Conservation (phyloP, 352 stramenopile genomes). For the Globisporangium heterothallicum region DNA sequence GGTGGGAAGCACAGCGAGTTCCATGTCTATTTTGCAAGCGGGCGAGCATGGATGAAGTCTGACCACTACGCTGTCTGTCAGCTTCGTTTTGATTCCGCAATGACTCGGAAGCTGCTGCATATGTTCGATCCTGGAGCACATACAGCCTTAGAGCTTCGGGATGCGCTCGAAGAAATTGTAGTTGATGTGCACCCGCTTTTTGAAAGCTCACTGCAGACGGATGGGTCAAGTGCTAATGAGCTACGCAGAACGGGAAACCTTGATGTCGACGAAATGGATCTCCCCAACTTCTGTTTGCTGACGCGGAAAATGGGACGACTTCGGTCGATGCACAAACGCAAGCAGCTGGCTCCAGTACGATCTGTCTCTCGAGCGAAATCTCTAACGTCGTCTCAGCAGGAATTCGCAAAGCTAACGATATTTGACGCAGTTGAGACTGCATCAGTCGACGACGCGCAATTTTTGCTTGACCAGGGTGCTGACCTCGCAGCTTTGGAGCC, state of each 20-base stretch:
- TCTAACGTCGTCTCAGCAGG: neutral
- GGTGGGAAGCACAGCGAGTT: conserved; percentile 15
- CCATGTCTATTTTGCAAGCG: conserved; percentile 34
- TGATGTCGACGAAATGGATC: conserved; percentile 50
- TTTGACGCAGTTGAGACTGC: conserved; percentile 51
- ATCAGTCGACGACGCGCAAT: conserved; percentile 49
- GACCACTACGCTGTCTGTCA: neutral
- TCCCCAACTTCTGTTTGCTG: conserved; percentile 31
- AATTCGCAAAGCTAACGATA: conserved; percentile 23
- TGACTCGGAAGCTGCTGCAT: conserved; percentile 44
- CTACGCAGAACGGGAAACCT: conserved; percentile 18
- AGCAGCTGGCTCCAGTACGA: conserved; percentile 16
- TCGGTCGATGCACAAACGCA: conserved; percentile 37
- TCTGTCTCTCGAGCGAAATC: neutral
- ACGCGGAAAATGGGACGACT: conserved; percentile 41
- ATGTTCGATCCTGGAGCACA: conserved; percentile 29
- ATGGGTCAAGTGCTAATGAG: conserved; percentile 1
- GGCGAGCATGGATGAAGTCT: conserved; percentile 37
- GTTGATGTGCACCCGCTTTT: conserved; percentile 30
- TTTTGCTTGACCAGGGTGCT: conserved; percentile 36
- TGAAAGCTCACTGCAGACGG: conserved; percentile 10
- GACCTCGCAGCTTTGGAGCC: conserved; percentile 38
- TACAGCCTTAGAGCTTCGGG: conserved; percentile 18
- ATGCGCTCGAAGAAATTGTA: conserved; percentile 29
- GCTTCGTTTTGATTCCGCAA: conserved; percentile 32